Evolutionary conservation across 2,329 filamentous ascomycete genomes (phyloP), one percentile per base, ranked within the genome.

Genomic region (Talaromyces atroroseus): DNA sequence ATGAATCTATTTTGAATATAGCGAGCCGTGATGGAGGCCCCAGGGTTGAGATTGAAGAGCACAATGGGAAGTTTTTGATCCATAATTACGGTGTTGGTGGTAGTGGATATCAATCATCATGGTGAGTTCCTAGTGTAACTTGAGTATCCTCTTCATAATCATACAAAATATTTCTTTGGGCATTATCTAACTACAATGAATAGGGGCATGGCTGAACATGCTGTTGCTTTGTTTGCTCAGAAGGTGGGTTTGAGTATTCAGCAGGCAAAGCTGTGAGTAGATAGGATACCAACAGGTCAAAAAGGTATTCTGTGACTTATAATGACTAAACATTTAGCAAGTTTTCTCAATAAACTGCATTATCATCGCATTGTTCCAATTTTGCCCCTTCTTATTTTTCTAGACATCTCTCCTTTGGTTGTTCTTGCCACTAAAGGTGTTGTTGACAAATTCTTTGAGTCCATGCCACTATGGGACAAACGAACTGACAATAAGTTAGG

Each of bases 161-260:
- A 47, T 18, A 50, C 29, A 50, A 48, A 46, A n/a, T 21, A 12
- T 40, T 29, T 12, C 3, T 42, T 38, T 29, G 20, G 29, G 36
- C 26, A 29, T 11, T n/a, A 14, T 26, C 51, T 58, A 12, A 58
- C 49, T 12, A 21, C 5, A 8, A 20, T n/a, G 42, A 42, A 36
- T 34, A 58, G 56, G 56, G 56, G 56, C n/a, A 58, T 50, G 56
- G 56, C 56, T 16, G 56, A 58, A 10, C 56, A 58, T 32, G 56
- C 56, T 12, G 51, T 58, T 49, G 46, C 51, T 18, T 54, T 58
- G 18, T 46, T 56, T 36, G 6, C 53, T 12, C 7, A 46, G 29
- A 56, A 50, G 23, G 3, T 50, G 14, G 40, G 21, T 14, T 18
- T 38, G 14, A 23, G 24, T 12, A 23, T 2, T 12, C 45, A 18